Evolutionary conservation across 768 basidiomycete genomes (phyloP).

Genomic region (Termitomyces sp.): DNA sequence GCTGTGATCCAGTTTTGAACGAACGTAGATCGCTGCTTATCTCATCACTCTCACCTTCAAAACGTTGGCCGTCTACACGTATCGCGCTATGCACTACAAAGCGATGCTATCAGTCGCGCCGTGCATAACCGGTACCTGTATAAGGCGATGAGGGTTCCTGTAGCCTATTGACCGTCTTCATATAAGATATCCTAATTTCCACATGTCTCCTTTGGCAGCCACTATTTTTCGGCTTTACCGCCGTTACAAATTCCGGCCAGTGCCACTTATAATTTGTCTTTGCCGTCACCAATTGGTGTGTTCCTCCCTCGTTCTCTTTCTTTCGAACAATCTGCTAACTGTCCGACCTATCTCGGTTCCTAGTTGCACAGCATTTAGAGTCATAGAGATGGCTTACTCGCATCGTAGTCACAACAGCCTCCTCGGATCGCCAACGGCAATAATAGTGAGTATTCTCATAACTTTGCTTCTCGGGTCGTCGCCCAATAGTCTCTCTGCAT

Average conservation of each 20-base stretch:
- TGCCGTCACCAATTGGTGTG: neutral
- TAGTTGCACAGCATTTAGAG: conserved; percentile 14
- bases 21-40: conserved; percentile 6
- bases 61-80: conserved; percentile 9
- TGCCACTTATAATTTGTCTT: neutral
- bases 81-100: neutral
- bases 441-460: conserved; percentile 11
- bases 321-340: neutral
- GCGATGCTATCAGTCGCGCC: conserved; percentile 12
- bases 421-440: conserved; percentile 6
- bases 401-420: conserved; percentile 12
- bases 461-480: neutral
- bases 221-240: neutral
- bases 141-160: conserved; percentile 16
- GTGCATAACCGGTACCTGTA: neutral
- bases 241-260: neutral
- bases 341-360: conserved; percentile 3
- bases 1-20: too few species aligned
- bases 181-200: conserved; percentile 9
- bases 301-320: neutral
- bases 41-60: conserved; percentile 8
- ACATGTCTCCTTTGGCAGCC: conserved; percentile 10
- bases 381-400: conserved; percentile 11
- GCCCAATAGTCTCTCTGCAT: neutral
- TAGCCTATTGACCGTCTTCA: conserved; percentile 7